These are phyloP conservation scores for Trametes cinnabarina DNA, from an alignment of 768 basidiomycete species.

Conservation along the genomic window DNA sequence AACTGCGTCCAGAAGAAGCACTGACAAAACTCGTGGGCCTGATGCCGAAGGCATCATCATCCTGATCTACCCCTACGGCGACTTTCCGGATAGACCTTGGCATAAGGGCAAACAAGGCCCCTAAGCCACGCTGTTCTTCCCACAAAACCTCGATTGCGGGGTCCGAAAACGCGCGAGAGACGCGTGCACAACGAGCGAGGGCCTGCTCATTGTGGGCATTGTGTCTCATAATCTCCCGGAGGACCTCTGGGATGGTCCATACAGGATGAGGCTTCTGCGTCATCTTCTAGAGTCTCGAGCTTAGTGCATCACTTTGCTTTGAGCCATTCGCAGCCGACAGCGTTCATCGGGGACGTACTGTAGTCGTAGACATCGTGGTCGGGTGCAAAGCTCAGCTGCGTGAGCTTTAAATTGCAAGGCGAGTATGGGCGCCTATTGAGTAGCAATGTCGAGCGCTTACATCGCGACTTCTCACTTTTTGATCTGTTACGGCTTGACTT, in stretches of 20 bases:
- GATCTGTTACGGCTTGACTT: too few species aligned
- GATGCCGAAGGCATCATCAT: neutral
- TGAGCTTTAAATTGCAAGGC: neutral
- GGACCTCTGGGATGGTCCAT: slow-evolving; percentile 7
- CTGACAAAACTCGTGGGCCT: neutral
- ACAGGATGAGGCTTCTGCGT: neutral
- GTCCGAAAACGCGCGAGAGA: slow-evolving; percentile 1
- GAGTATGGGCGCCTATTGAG: neutral
- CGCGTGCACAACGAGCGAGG: neutral
- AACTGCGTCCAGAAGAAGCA: neutral
- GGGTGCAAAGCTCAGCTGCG: neutral
- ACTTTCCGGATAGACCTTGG: neutral
- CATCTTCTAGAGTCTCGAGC: neutral
- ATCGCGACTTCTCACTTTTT: too few species aligned
- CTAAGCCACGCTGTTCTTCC: neutral
- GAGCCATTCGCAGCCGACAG: neutral
- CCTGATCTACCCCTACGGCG: neutral
- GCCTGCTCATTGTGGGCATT: neutral
- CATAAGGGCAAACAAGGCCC: neutral
- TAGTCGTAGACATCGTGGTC: neutral
- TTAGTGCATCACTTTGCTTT: neutral
- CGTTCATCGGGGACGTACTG: neutral
- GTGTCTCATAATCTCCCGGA: slow-evolving; percentile 3
- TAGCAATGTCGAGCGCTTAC: neutral
- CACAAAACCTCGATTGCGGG: slow-evolving; percentile 2